Conservation (phyloP, 2,329 filamentous ascomycete genomes). For the Ploettnerulaceae sp. region DNA sequence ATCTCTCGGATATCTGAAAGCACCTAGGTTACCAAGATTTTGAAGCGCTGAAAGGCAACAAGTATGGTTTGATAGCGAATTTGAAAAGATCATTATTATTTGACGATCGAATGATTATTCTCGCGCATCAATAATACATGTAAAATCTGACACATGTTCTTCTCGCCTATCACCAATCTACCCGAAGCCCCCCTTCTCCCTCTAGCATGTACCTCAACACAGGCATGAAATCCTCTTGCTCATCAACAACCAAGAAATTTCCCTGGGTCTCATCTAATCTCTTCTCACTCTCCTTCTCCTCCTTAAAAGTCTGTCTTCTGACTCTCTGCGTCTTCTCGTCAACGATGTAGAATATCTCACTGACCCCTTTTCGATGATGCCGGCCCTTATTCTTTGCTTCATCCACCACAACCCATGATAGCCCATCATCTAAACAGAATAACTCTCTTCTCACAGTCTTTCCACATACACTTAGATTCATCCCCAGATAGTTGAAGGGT, state of each 20-base stretch:
- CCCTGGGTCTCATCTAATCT: not conserved
- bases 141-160: no score
- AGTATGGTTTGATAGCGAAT: no score
- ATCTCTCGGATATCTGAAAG: no score
- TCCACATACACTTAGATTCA: not conserved
- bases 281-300: constrained; percentile 3
- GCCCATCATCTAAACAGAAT: constrained; percentile 16
- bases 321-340: constrained; percentile 6
- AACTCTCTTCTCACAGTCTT: constrained; percentile 6
- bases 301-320: constrained; percentile 5
- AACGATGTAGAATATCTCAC: constrained; percentile 7
- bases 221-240: constrained; percentile 12
- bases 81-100: no score
- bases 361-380: not conserved
- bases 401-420: constrained; percentile 9
- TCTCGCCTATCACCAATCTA: no score
- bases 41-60: not conserved
- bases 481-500: constrained; percentile 9
- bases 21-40: no score
- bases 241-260: constrained; percentile 1
- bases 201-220: constrained; percentile 15
- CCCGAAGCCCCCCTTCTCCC: no score
- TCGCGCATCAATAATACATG: not conserved
- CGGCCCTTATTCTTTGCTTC: not conserved
- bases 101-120: not conserved